Percentiles rank a stretch among this genome's conserved stretches.
phyloP scores from a whole-genome alignment of 306 rosid species.

The Trifolium pratense region DNA sequence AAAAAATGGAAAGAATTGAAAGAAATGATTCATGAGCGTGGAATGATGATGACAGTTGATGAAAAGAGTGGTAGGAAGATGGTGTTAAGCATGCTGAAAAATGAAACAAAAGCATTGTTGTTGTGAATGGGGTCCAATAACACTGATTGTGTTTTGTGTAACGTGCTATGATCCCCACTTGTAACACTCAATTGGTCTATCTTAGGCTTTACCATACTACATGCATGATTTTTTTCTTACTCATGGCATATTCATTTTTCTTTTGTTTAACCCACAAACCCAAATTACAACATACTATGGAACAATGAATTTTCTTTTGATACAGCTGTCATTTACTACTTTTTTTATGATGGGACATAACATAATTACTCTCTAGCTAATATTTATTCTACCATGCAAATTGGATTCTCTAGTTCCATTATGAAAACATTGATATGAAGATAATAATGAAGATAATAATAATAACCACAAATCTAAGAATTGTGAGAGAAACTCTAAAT shows the following conservation, averaged over 20 bases:
- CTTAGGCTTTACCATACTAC: slow-evolving; percentile 38
- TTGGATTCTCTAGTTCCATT: not conserved
- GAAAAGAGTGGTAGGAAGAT: slow-evolving; percentile 9
- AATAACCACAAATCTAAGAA: not conserved
- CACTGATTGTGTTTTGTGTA: slow-evolving; percentile 61
- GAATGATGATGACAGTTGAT: slow-evolving; percentile 61
- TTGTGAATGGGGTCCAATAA: slow-evolving; percentile 55
- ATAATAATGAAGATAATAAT: not conserved
- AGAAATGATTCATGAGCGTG: slow-evolving; percentile 82
- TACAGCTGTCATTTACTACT: too few relatives aligned
- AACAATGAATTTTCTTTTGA: not conserved
- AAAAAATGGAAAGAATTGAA: slow-evolving; percentile 42
- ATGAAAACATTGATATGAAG: not conserved
- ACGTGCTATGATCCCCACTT: slow-evolving; percentile 67
- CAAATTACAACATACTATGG: not conserved
- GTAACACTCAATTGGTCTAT: slow-evolving; percentile 55
- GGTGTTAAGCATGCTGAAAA: slow-evolving; percentile 67
- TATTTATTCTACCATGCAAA: not conserved
- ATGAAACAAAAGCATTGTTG: slow-evolving; percentile 38
- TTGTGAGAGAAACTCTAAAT: too few relatives aligned
- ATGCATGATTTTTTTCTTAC: not conserved
- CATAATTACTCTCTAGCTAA: too few relatives aligned
- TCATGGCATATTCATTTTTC: slow-evolving; percentile 8
- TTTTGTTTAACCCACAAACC: not conserved
- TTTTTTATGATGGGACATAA: too few relatives aligned